A percentile compares a stretch with the other conserved stretches of the same genome.
Conservation (phyloP, 176 grass and related monocot genomes). For the Otatea glauca region DNA sequence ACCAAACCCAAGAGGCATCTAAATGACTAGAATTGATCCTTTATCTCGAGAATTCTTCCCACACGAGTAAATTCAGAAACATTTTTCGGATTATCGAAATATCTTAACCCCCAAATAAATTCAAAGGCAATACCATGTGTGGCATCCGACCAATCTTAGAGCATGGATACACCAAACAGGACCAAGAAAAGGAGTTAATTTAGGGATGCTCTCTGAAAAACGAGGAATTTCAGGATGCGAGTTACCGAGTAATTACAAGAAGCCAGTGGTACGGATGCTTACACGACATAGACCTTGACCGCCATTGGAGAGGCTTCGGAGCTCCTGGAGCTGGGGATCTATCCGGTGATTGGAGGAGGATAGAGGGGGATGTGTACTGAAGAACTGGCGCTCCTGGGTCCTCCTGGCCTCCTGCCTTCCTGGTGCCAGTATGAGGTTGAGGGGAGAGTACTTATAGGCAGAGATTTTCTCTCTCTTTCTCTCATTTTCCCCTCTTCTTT, state of each 20-base stretch:
- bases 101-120: conserved; percentile 13
- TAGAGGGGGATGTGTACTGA: neutral
- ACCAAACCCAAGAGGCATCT: neutral
- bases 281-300: conserved; percentile 85
- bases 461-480: neutral
- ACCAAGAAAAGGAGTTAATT: neutral
- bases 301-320: conserved; percentile 65
- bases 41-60: neutral
- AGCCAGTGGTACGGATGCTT: conserved; percentile 45
- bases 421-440: neutral
- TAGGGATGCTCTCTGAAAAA: neutral
- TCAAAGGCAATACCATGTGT: neutral
- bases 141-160: neutral
- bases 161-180: neutral
- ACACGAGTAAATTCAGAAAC: neutral
- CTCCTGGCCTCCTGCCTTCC: neutral
- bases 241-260: conserved; percentile 6
- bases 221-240: neutral
- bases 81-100: neutral
- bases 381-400: conserved; percentile 12
- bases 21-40: neutral
- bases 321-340: conserved; percentile 44
- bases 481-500: too few relatives aligned
- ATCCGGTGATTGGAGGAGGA: conserved; percentile 24
- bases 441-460: conserved; percentile 40